Evolutionary conservation across 2,329 filamentous ascomycete genomes (phyloP).

Genomic region (Cordyceps fumosorosea): DNA sequence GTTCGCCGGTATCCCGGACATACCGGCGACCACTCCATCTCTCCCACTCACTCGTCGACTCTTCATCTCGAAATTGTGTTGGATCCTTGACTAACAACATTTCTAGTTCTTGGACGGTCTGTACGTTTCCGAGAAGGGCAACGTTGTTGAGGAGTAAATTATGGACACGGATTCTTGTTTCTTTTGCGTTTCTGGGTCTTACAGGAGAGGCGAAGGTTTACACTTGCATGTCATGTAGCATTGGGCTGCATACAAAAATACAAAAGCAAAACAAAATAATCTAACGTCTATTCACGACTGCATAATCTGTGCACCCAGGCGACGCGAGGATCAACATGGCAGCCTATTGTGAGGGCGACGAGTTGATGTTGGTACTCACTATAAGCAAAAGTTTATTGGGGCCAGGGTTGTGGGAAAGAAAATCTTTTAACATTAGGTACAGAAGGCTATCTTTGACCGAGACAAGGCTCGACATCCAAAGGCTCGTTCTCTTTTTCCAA

Average conservation of each 20-base stretch:
- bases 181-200: constrained; percentile 55
- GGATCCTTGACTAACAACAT: constrained; percentile 18
- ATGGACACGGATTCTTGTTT: constrained; percentile 37
- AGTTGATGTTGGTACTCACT: not conserved
- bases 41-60: not conserved
- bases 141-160: constrained; percentile 70
- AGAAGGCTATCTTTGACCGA: not conserved
- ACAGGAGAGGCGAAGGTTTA: constrained; percentile 54
- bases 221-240: constrained; percentile 55
- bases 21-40: too few species aligned
- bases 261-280: constrained; percentile 33
- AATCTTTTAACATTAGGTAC: not conserved
- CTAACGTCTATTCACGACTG: constrained; percentile 11
- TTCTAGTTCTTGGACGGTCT: constrained; percentile 96
- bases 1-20: too few species aligned
- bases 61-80: not conserved
- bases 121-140: constrained; percentile 98
- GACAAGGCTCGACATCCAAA: not conserved
- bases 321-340: not conserved
- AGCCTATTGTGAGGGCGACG: not conserved
- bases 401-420: not conserved
- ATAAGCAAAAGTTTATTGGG: not conserved
- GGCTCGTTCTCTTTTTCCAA: not conserved
- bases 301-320: not conserved
- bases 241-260: constrained; percentile 34